phyloP scores from a whole-genome alignment of 768 basidiomycete genomes.

The Mrakia gelida region DNA sequence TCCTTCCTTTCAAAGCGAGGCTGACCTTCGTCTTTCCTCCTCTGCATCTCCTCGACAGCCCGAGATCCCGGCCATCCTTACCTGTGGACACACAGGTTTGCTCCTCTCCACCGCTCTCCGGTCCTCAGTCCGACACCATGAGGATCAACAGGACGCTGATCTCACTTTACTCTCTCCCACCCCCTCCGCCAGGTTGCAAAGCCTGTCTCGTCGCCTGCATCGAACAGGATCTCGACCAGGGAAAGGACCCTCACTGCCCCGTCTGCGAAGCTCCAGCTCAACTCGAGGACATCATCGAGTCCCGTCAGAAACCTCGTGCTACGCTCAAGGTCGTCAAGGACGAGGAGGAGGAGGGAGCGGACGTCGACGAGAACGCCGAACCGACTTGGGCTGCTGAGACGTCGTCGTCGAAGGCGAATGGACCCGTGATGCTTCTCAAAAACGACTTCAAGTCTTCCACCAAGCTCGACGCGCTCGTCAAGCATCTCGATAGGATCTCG shows the following conservation, averaged over 20 bases:
- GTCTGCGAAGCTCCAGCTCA: not conserved
- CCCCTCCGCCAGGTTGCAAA: not conserved
- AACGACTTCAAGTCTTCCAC: slow-evolving; percentile 87
- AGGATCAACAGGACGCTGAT: no score
- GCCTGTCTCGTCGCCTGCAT: slow-evolving; percentile 9
- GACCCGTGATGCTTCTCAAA: slow-evolving; percentile 58
- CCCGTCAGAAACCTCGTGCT: slow-evolving; percentile 22
- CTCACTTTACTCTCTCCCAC: no score
- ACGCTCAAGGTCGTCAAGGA: slow-evolving; percentile 32
- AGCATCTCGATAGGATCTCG: slow-evolving; percentile 58
- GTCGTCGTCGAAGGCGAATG: not conserved
- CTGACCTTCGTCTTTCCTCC: no score
- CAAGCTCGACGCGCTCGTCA: slow-evolving; percentile 77
- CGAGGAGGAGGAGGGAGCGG: slow-evolving; percentile 27
- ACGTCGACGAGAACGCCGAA: not conserved
- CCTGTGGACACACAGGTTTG: slow-evolving; percentile 40
- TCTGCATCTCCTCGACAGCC: not conserved
- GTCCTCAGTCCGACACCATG: no score
- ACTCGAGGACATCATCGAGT: not conserved
- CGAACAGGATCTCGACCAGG: slow-evolving; percentile 6
- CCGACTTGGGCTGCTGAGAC: not conserved
- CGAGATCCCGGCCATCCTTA: slow-evolving; percentile 63
- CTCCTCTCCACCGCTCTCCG: no score
- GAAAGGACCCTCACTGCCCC: not conserved
- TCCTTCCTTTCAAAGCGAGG: not conserved